Conservation (phyloP, 345 rosid species). For the Gossypium stocksii region DNA sequence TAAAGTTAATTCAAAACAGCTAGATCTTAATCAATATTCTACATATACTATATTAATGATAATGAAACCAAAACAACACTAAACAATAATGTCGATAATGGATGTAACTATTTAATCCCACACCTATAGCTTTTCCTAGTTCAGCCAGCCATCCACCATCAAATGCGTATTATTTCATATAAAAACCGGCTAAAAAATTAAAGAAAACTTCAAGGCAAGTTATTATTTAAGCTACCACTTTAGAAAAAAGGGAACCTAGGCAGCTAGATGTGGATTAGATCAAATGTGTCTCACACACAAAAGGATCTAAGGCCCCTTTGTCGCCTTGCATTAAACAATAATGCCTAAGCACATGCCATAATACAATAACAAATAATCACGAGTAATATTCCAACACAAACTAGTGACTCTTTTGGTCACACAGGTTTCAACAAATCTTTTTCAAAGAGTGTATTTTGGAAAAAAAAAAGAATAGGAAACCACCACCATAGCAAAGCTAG, state of each 20-base stretch:
- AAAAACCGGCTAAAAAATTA: neutral
- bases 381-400: neutral
- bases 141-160: neutral
- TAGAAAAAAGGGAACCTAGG: no score
- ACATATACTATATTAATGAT: neutral
- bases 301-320: no score
- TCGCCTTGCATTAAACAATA: no score
- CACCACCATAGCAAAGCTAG: neutral
- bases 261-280: no score
- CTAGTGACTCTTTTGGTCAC: neutral
- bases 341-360: no score
- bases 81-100: constrained; percentile 13
- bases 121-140: constrained; percentile 5
- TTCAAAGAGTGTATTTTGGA: neutral
- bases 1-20: neutral
- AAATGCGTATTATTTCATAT: no score
- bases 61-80: neutral
- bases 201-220: no score
- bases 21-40: neutral
- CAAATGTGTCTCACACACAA: no score
- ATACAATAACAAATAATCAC: neutral
- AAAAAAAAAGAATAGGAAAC: neutral
- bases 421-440: neutral
- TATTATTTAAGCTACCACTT: no score
- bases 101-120: constrained; percentile 10